These are phyloP conservation scores for Fusarium haematococcum DNA, from an alignment of 2,329 filamentous ascomycete species.

Conservation along the genomic window DNA sequence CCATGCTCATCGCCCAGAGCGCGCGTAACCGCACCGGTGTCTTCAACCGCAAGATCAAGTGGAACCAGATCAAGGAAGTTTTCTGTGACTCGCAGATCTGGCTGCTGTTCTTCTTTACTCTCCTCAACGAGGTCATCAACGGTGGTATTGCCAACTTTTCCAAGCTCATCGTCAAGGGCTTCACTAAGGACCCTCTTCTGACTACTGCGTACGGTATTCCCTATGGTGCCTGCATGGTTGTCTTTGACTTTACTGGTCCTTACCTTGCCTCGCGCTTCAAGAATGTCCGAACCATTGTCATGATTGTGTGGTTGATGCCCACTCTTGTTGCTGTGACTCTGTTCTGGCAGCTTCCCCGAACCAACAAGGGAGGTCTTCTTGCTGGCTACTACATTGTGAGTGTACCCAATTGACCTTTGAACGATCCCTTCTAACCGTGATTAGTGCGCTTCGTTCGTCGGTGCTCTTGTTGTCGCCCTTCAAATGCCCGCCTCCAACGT, in stretches of 20 bases:
- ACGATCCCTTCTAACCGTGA: background rate
- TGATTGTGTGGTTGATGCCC: conserved; percentile 63
- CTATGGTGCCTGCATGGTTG: conserved; percentile 63
- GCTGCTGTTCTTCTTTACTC: conserved; percentile 64
- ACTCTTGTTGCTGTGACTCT: conserved; percentile 62
- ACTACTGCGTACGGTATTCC: conserved; percentile 67
- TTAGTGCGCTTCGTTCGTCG: conserved; percentile 59
- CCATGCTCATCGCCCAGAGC: conserved; percentile 72
- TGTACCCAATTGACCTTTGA: rapidly evolving
- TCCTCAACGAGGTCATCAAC: conserved; percentile 66
- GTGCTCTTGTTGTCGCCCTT: conserved; percentile 65
- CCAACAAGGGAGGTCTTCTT: conserved; percentile 59
- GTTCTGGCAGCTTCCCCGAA: conserved; percentile 61
- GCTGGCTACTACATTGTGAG: conserved; percentile 63
- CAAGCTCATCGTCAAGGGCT: conserved; percentile 65
- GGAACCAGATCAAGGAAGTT: conserved; percentile 61
- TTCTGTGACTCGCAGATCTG: conserved; percentile 63
- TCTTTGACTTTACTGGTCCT: conserved; percentile 65
- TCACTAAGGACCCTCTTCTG: conserved; percentile 49
- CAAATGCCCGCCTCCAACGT: conserved; percentile 64
- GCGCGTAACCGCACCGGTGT: conserved; percentile 61
- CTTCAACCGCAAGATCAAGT: conserved; percentile 62
- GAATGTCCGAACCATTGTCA: conserved; percentile 63
- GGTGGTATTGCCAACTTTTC: conserved; percentile 68
- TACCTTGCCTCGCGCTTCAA: conserved; percentile 63